These are phyloP conservation scores for Quercus gilva DNA, from an alignment of 306 rosid species.

Conservation along the genomic window DNA sequence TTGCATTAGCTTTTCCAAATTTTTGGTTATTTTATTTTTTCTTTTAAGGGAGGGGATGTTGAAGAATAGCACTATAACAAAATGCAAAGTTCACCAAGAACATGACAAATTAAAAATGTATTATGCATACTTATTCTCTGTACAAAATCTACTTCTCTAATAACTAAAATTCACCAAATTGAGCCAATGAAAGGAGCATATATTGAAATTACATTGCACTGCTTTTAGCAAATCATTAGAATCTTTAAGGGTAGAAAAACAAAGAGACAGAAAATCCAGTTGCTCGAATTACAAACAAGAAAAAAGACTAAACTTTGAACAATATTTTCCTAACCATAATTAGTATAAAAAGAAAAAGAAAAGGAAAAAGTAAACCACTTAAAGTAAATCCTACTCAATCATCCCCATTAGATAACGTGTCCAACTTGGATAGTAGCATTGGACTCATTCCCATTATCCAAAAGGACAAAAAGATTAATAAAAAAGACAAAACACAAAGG, in stretches of 20 bases:
- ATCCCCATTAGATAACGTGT: background rate
- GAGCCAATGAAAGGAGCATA: background rate
- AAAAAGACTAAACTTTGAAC: background rate
- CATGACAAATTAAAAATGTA: background rate
- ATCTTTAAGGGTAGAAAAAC: too few species aligned
- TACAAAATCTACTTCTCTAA: too few species aligned
- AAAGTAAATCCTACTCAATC: background rate
- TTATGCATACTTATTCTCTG: too few species aligned
- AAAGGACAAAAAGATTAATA: background rate
- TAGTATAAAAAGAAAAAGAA: too few species aligned
- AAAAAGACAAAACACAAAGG: background rate
- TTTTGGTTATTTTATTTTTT: too few species aligned
- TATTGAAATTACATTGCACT: background rate
- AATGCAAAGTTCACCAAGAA: background rate
- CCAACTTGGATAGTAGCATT: background rate
- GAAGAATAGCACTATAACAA: background rate
- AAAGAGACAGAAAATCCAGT: too few species aligned
- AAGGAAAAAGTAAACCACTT: background rate
- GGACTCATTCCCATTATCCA: background rate
- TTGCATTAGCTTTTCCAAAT: conserved; percentile 26
- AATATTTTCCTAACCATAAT: background rate
- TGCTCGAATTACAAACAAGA: background rate
- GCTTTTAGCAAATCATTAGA: background rate
- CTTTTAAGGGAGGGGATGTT: background rate
- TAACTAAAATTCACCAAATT: background rate